Conservation (phyloP, 1,139 yeast genomes). For the Candida albicans region DNA sequence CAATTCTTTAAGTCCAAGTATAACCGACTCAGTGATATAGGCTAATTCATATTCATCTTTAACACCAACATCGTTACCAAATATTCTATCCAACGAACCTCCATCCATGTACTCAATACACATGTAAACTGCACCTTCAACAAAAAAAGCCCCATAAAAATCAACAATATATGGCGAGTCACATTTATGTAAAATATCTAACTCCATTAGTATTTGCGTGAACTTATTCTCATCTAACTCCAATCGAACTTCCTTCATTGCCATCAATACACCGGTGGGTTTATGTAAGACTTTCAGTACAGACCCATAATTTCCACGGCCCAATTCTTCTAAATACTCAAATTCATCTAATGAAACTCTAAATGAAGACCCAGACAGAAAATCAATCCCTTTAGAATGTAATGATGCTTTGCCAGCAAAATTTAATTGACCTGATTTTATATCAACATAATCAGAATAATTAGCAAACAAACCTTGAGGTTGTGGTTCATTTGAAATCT, state of each 20-base stretch:
- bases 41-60: conserved; percentile 77
- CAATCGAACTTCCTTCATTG: conserved; percentile 92
- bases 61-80: conserved; percentile 68
- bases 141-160: conserved; percentile 94
- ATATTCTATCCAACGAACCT: conserved; percentile 86
- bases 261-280: conserved; percentile 93
- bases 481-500: conserved; percentile 14
- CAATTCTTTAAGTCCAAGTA: conserved; percentile 77
- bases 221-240: conserved; percentile 91
- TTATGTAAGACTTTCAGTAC: conserved; percentile 90
- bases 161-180: conserved; percentile 89
- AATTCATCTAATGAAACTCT: conserved; percentile 84
- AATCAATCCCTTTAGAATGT: conserved; percentile 89
- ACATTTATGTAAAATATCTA: conserved; percentile 90
- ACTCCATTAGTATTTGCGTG: conserved; percentile 92
- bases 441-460: conserved; percentile 84
- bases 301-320: conserved; percentile 94
- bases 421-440: conserved; percentile 86
- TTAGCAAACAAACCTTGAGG: conserved; percentile 70
- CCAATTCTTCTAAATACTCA: conserved; percentile 81
- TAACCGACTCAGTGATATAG: conserved; percentile 76
- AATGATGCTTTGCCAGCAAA: conserved; percentile 92
- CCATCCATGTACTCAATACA: conserved; percentile 99
- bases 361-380: conserved; percentile 84
- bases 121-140: conserved; percentile 97